Evolutionary conservation across 495 filamentous ascomycete species (phyloP).

Genomic region (Aspergillus ostianus): DNA sequence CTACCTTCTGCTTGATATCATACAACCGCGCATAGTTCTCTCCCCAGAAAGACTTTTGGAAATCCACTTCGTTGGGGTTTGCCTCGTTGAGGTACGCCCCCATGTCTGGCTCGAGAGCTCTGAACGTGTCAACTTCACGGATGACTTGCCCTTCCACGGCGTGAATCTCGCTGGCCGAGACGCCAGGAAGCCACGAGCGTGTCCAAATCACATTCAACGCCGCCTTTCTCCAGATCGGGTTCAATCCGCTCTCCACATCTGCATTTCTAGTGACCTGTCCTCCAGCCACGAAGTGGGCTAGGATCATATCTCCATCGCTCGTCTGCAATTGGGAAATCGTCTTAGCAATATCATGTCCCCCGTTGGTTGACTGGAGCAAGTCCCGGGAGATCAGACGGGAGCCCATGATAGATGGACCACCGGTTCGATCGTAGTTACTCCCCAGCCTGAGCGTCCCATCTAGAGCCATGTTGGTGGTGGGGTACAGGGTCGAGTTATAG

Average conservation of each 20-base stretch:
- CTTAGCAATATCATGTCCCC: background rate
- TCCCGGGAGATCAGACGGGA: background rate
- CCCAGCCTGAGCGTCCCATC: too few species aligned
- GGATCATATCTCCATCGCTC: background rate
- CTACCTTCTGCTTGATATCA: conserved; percentile 28
- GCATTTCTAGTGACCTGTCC: background rate
- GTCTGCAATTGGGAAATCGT: background rate
- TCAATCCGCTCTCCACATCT: background rate
- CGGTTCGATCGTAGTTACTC: too few species aligned
- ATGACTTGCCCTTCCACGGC: conserved; percentile 7
- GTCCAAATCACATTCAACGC: background rate
- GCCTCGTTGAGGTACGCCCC: conserved; percentile 45
- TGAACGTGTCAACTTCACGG: background rate
- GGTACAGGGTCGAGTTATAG: too few species aligned
- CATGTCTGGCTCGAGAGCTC: background rate
- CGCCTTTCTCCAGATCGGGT: background rate
- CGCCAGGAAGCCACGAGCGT: background rate
- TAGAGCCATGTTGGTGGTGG: too few species aligned
- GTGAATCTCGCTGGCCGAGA: background rate
- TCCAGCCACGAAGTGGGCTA: background rate
- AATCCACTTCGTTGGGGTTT: conserved; percentile 33
- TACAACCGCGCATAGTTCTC: conserved; percentile 36
- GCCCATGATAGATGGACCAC: too few species aligned
- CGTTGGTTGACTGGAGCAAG: background rate
- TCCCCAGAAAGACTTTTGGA: conserved; percentile 43